Base-by-base conservation (phyloP, 2,329 filamentous ascomycete genomes). In the Xylaria sp. region DNA sequence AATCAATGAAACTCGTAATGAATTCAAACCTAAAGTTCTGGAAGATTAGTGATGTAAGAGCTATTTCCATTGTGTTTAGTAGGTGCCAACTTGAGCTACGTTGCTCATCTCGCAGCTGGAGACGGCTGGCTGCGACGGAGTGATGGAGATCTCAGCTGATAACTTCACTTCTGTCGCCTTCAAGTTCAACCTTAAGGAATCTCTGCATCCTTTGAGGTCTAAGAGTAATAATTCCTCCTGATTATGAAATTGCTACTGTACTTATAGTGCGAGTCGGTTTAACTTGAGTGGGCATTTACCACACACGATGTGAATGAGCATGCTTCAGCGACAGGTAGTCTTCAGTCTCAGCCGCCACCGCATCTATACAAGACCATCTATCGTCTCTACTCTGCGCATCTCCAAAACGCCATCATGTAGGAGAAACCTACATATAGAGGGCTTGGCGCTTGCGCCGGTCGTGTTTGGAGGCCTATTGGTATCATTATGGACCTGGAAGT, bases 391-490 rank as follows among this genome's bases (percentile, higher is more conserved):
- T 71, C 67, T 65, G 67, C 69, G 65, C 44, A 67, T 69, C 65
- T 69, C 75, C 54, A 60, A 66, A 66, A 59, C 72, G 54, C 70
- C 71, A 40, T 38, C 65, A 68, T 76, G 69, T 63, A 74, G 53
- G 63, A 78, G 79, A 68, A 63, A 65, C 60, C 73, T 83, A 59
- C 80, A 83, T 66, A 71, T 80, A 63, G 75, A 80, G 61, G 75
- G 82, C 17, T 71, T 86, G 13, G 79, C 92, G n/a, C 80, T 91
- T 3, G 89, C 92, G 7, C 92, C 92, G 0, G 75, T 86, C 6
- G 82, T 93, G 51, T 94, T 93, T 75, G 78, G 83, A 15, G 89
- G 90, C 1, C 83, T 94, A 42, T 83, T 92, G 4, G 74, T 92
- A 20, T 85, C 85, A 3, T 81, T 94, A 15, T 94, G 86, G 85